Percentiles rank a stretch among this genome's conserved stretches.
These are phyloP conservation scores for Gossypium turneri DNA, from an alignment of 345 rosid genomes.

Conservation along the genomic window DNA sequence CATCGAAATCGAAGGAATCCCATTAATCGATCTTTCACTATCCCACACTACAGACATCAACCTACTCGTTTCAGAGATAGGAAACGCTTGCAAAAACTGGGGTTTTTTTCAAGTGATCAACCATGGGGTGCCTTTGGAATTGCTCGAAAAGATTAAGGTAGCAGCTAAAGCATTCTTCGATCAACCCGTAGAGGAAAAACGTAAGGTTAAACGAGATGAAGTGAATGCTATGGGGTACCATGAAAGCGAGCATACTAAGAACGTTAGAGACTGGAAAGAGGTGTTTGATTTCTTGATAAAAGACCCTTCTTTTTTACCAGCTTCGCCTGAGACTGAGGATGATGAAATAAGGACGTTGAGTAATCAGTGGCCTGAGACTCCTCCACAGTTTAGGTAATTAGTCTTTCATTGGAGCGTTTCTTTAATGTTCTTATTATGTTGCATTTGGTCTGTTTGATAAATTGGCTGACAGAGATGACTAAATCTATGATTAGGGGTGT, in stretches of 20 bases:
- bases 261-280: slow-evolving; percentile 93
- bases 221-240: slow-evolving; percentile 65
- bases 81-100: slow-evolving; percentile 71
- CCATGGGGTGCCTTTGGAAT: slow-evolving; percentile 65
- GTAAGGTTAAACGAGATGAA: slow-evolving; percentile 60
- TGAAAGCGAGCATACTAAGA: slow-evolving; percentile 83
- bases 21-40: background rate
- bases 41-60: background rate
- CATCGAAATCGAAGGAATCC: background rate
- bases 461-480: too few relatives aligned
- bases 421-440: too few relatives aligned
- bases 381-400: slow-evolving; percentile 57
- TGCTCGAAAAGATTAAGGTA: slow-evolving; percentile 33
- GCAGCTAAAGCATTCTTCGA: slow-evolving; percentile 49
- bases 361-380: slow-evolving; percentile 78
- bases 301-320: slow-evolving; percentile 60
- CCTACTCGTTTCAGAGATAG: slow-evolving; percentile 36
- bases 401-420: too few relatives aligned
- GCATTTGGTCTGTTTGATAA: too few relatives aligned
- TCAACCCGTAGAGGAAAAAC: slow-evolving; percentile 51
- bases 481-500: too few relatives aligned
- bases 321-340: slow-evolving; percentile 46
- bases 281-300: slow-evolving; percentile 58
- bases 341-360: slow-evolving; percentile 29
- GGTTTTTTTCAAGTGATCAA: slow-evolving; percentile 30